Evolutionary conservation across 176 grass and related monocot species (phyloP).

Genomic region (Zea mays): Zm-B73-REFERENCE-NAM-5.0 NC_050101.1:151868501-151869000

Average conservation of each 20-base stretch:
- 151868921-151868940: neutral
- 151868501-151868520: conserved; percentile 52
- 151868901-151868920: neutral
- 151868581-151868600: conserved; percentile 42
- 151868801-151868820: neutral
- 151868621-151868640: conserved; percentile 38
- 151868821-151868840: conserved; percentile 5
- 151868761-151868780: neutral
- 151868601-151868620: conserved; percentile 58
- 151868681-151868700: neutral
- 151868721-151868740: neutral
- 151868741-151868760: neutral
- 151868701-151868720: neutral
- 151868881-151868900: neutral
- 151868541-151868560: conserved; percentile 10
- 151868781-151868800: neutral
- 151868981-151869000: too few species aligned
- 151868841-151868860: conserved; percentile 7
- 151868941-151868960: too few species aligned
- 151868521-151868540: conserved; percentile 59
- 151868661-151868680: neutral
- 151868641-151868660: conserved; percentile 32
- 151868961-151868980: too few species aligned
- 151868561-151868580: conserved; percentile 11
- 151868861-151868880: neutral